Conservation (phyloP, 371 early-diverging fungal genomes). For the Mortierella sp. region DNA sequence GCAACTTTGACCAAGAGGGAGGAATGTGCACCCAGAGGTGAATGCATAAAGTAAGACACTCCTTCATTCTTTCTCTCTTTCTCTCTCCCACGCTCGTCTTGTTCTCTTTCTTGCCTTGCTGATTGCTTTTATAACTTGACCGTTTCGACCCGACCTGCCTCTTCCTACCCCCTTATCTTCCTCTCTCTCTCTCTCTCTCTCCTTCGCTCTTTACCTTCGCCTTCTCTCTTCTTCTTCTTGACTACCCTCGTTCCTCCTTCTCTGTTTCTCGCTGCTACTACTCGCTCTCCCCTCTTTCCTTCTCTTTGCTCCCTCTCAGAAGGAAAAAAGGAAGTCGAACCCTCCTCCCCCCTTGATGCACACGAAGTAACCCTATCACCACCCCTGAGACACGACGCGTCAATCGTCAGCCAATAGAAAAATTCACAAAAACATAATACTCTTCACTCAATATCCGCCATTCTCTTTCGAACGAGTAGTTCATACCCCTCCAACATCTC, state of each 20-base stretch:
- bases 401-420: neutral
- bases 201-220: neutral
- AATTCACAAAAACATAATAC: neutral
- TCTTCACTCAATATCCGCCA: neutral
- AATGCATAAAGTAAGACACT: conserved; percentile 23
- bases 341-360: neutral
- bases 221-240: neutral
- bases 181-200: neutral
- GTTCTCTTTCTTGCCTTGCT: neutral
- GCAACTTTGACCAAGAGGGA: conserved; percentile 35
- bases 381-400: neutral
- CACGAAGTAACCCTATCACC: neutral
- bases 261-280: neutral
- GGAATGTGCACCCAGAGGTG: neutral
- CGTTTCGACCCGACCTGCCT: conserved; percentile 17
- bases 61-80: conserved; percentile 8
- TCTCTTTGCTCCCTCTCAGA: neutral
- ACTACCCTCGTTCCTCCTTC: neutral
- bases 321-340: neutral
- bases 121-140: conserved; percentile 13
- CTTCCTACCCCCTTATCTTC: neutral
- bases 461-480: neutral
- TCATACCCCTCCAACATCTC: neutral
- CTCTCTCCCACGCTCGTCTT: conserved; percentile 16
- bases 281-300: neutral